Conservation (phyloP, 768 basidiomycete genomes). For the Pisolithus albus region DNA sequence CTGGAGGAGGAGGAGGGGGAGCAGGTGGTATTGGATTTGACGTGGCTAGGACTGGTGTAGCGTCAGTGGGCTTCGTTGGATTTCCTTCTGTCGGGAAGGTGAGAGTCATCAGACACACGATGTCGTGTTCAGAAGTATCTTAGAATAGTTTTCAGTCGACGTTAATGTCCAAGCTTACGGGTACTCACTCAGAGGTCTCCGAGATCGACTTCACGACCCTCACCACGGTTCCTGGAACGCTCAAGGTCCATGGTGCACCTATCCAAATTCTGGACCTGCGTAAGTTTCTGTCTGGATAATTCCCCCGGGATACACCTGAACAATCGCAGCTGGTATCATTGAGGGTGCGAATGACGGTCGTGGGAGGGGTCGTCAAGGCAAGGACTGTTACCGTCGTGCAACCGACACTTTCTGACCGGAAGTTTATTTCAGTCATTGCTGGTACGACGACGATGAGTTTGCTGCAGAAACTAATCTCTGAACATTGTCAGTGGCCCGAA, state of each 20-base stretch:
- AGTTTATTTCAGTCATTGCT: constrained; percentile 52
- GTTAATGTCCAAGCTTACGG: constrained; percentile 92
- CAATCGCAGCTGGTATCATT: constrained; percentile 79
- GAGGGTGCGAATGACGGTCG: constrained; percentile 96
- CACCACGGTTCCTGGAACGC: constrained; percentile 90
- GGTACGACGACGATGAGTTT: constrained; percentile 39
- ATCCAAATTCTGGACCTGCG: constrained; percentile 93
- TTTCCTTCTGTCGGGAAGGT: constrained; percentile 96
- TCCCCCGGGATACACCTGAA: constrained; percentile 4
- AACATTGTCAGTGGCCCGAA: constrained; percentile 71
- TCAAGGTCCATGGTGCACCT: constrained; percentile 93
- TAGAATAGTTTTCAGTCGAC: constrained; percentile 48
- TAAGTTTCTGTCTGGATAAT: constrained; percentile 33
- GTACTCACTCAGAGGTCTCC: constrained; percentile 93
- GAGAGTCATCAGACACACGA: constrained; percentile 2
- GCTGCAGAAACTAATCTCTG: neutral
- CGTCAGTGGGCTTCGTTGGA: constrained; percentile 89
- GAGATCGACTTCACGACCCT: constrained; percentile 96
- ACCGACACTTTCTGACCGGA: constrained; percentile 16
- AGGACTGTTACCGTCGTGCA: constrained; percentile 20
- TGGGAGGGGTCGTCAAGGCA: constrained; percentile 91
- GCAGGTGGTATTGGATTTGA: constrained; percentile 85
- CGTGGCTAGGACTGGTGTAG: constrained; percentile 96
- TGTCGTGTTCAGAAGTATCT: constrained; percentile 3
- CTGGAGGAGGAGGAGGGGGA: constrained; percentile 77